Evolutionary conservation across 2,329 filamentous ascomycete species (phyloP).

Genomic region (Aspergillus sp.): DNA sequence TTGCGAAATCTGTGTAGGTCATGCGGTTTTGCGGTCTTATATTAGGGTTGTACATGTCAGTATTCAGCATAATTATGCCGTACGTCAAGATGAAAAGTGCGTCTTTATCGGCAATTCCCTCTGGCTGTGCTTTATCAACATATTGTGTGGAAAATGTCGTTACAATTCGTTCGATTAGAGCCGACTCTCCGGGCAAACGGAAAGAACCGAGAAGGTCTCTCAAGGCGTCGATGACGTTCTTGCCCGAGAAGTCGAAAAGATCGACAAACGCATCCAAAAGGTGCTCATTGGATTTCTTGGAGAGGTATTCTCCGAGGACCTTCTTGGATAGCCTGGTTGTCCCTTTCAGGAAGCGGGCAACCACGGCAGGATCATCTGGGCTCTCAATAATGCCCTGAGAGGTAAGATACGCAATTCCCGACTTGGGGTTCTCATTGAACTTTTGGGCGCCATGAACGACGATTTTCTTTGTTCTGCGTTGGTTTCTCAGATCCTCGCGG

Average conservation of each 20-base stretch:
- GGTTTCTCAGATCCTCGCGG: constrained; percentile 59
- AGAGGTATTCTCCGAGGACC: constrained; percentile 84
- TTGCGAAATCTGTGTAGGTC: constrained; percentile 75
- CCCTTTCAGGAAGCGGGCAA: constrained; percentile 82
- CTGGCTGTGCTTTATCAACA: constrained; percentile 62
- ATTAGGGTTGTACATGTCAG: constrained; percentile 94
- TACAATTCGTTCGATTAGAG: constrained; percentile 88
- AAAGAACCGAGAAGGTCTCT: constrained; percentile 85
- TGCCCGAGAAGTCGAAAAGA: constrained; percentile 80
- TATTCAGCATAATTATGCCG: constrained; percentile 96
- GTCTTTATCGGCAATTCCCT: constrained; percentile 78
- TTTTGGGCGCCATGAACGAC: constrained; percentile 84
- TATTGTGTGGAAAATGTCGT: constrained; percentile 85
- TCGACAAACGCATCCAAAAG: constrained; percentile 80
- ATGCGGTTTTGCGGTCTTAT: constrained; percentile 72
- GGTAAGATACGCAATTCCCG: constrained; percentile 78
- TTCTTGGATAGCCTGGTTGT: constrained; percentile 88
- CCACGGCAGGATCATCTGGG: constrained; percentile 65
- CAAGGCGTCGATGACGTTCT: constrained; percentile 85
- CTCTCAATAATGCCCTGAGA: constrained; percentile 81
- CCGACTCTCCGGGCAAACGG: constrained; percentile 86
- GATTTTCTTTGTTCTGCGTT: constrained; percentile 75
- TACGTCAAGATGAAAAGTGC: constrained; percentile 88
- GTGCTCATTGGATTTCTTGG: constrained; percentile 83
- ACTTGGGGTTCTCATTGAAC: constrained; percentile 94